phyloP scores from a whole-genome alignment of 2,329 filamentous ascomycete genomes.

The Thielaviopsis musarum region DNA sequence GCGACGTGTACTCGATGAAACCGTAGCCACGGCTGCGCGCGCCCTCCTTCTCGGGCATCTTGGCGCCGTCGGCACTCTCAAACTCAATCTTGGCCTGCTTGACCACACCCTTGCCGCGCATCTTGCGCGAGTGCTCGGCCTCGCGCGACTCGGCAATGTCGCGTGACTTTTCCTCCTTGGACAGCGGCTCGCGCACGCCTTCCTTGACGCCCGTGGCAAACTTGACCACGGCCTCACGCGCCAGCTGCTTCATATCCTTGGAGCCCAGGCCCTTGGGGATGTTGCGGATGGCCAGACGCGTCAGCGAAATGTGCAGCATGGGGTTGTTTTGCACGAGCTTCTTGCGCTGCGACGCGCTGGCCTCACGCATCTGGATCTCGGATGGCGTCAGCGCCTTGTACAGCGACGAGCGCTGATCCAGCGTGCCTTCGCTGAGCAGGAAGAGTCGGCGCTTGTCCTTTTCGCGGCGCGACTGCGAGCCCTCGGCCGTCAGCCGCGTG shows the following conservation, averaged over 20 bases:
- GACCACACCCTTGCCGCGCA: slow-evolving; percentile 72
- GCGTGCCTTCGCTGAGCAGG: slow-evolving; percentile 71
- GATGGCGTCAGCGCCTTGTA: slow-evolving; percentile 60
- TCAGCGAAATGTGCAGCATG: slow-evolving; percentile 72
- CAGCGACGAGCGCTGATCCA: slow-evolving; percentile 59
- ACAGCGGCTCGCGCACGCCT: slow-evolving; percentile 58
- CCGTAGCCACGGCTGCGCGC: slow-evolving; percentile 86
- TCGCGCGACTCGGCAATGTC: slow-evolving; percentile 66
- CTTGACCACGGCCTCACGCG: slow-evolving; percentile 79
- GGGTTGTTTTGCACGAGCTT: slow-evolving; percentile 84
- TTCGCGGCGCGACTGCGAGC: slow-evolving; percentile 45
- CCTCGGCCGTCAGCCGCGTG: slow-evolving; percentile 52
- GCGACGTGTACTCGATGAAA: slow-evolving; percentile 90
- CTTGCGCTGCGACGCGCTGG: slow-evolving; percentile 74
- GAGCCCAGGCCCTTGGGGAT: slow-evolving; percentile 67
- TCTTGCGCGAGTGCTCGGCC: slow-evolving; percentile 62
- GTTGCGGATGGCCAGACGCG: slow-evolving; percentile 80
- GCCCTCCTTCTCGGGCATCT: slow-evolving; percentile 62
- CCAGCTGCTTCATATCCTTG: slow-evolving; percentile 81
- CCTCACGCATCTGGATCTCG: slow-evolving; percentile 76
- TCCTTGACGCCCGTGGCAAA: slow-evolving; percentile 82
- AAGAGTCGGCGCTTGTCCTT: slow-evolving; percentile 85
- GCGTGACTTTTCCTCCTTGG: slow-evolving; percentile 73
- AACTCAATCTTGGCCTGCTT: slow-evolving; percentile 91
- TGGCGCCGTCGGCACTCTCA: slow-evolving; percentile 70